Evolutionary conservation across 164 flowering plant genomes (phyloP).

Genomic region (Vitis amurensis): DNA sequence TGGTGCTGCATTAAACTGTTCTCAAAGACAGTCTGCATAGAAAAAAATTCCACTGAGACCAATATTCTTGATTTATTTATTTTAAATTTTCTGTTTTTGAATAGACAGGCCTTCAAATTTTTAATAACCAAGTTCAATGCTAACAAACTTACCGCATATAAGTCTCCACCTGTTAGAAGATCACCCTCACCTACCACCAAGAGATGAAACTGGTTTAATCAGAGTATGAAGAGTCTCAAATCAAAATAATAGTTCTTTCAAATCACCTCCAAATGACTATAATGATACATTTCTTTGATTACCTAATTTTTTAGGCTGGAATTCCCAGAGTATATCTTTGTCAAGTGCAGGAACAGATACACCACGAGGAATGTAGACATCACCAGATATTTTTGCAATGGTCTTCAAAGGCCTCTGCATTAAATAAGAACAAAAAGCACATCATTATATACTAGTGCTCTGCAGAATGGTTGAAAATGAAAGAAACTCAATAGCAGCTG

Average conservation of each 20-base stretch:
- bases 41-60: slow-evolving; percentile 1
- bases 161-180: slow-evolving; percentile 92
- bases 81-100: too few species aligned
- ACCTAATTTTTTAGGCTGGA: slow-evolving; percentile 92
- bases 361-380: slow-evolving; percentile 99
- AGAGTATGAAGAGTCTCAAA: neutral
- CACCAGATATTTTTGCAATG: slow-evolving; percentile 89
- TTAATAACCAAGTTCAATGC: neutral
- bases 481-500: too few species aligned
- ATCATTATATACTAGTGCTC: neutral
- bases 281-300: slow-evolving; percentile 6
- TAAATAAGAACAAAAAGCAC: neutral
- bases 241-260: neutral
- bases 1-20: slow-evolving; percentile 92
- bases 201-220: neutral
- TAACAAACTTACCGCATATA: slow-evolving; percentile 84
- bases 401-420: slow-evolving; percentile 96
- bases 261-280: neutral
- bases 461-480: neutral
- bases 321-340: slow-evolving; percentile 94
- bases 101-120: neutral
- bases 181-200: slow-evolving; percentile 86
- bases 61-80: neutral
- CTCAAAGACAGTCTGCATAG: slow-evolving; percentile 85
- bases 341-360: slow-evolving; percentile 98